Conservation (phyloP, 352 stramenopile genomes). For the Labyrinthula sp. region DNA sequence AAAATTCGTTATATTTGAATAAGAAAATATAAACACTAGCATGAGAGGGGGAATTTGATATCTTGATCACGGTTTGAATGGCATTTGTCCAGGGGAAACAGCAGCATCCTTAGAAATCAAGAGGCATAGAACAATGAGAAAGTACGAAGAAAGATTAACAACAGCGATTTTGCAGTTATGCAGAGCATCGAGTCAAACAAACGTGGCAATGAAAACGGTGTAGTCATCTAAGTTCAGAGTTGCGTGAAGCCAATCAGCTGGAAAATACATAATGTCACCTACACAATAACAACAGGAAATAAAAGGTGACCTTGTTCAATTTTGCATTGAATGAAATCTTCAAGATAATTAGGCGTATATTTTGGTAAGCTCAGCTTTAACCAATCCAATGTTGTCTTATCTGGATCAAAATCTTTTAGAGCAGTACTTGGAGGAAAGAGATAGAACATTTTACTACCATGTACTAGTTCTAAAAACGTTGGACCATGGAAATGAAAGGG, state of each 20-base stretch:
- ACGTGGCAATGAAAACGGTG: constrained; percentile 48
- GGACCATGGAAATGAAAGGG: constrained; percentile 49
- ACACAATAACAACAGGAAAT: no score
- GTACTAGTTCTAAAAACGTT: constrained; percentile 45
- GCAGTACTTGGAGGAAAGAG: constrained; percentile 35
- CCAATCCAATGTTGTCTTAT: constrained; percentile 11
- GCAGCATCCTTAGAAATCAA: no score
- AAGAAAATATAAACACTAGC: no score
- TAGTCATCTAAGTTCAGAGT: constrained; percentile 51
- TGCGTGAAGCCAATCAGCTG: constrained; percentile 43
- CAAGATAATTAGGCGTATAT: neutral
- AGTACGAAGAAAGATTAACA: no score
- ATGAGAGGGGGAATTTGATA: no score
- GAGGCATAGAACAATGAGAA: no score
- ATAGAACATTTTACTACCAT: constrained; percentile 49
- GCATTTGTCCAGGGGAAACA: no score
- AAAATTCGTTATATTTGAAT: no score
- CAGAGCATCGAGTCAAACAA: no score
- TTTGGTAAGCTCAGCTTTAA: no score
- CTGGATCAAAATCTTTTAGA: constrained; percentile 10
- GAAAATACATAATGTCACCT: constrained; percentile 45
- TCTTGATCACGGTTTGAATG: no score
- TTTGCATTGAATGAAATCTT: constrained; percentile 6
- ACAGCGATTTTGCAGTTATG: no score
- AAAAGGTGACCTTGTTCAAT: constrained; percentile 17